A percentile compares a stretch with the other conserved stretches of the same genome.
Conservation (phyloP, 441 rosid species). For the Daphne laureola region DNA sequence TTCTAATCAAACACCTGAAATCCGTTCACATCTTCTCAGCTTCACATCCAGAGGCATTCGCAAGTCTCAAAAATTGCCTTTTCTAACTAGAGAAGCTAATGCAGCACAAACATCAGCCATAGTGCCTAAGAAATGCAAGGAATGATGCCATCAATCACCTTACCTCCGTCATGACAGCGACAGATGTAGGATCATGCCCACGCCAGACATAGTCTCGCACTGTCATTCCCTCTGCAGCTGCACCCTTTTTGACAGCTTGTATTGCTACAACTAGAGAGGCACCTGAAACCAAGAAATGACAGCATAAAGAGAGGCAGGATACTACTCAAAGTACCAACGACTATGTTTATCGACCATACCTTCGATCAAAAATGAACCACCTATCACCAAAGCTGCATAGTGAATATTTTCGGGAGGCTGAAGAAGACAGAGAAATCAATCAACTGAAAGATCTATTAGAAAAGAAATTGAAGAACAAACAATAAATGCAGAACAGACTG, state of each 20-base stretch:
- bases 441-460: conserved; percentile 13
- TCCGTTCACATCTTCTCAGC: too few relatives aligned
- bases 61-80: too few relatives aligned
- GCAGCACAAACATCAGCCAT: too few relatives aligned
- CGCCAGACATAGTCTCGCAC: conserved; percentile 95
- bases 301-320: neutral
- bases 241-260: conserved; percentile 96
- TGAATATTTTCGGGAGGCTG: conserved; percentile 83
- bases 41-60: too few relatives aligned
- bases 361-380: conserved; percentile 93
- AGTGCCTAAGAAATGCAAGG: too few relatives aligned
- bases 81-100: too few relatives aligned
- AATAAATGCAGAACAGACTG: conserved; percentile 3
- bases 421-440: conserved; percentile 23
- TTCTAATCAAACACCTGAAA: too few relatives aligned
- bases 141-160: neutral
- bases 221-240: conserved; percentile 95
- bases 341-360: conserved; percentile 31
- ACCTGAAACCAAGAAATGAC: conserved; percentile 34
- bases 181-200: conserved; percentile 99
- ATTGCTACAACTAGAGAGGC: conserved; percentile 96
- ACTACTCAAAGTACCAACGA: neutral
- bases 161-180: conserved; percentile 99
- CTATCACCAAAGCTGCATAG: conserved; percentile 90
- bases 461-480: conserved; percentile 9